phyloP scores from a whole-genome alignment of 2,329 filamentous ascomycete genomes.

The Graphilbum fragrans region DNA sequence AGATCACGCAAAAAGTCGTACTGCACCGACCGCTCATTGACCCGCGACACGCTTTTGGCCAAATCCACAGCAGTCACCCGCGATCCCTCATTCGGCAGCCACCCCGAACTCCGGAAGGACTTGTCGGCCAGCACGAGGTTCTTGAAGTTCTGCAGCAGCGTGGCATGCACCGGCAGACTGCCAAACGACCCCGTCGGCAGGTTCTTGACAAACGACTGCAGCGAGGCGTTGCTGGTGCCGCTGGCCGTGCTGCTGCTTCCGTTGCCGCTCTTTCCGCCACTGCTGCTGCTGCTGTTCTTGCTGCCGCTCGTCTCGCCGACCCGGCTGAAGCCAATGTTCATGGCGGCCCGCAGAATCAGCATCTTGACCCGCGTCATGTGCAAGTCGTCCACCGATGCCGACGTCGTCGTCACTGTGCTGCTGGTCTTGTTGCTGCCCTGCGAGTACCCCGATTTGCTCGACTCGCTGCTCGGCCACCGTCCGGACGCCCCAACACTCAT shows the following conservation, averaged over 20 bases:
- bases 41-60: constrained; percentile 65
- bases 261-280: not conserved
- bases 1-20: constrained; percentile 74
- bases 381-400: constrained; percentile 56
- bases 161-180: constrained; percentile 53
- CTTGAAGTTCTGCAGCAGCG: constrained; percentile 68
- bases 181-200: constrained; percentile 73
- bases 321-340: constrained; percentile 70
- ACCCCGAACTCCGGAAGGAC: constrained; percentile 42
- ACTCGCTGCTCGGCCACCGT: constrained; percentile 73
- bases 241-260: not conserved
- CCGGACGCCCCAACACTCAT: not conserved
- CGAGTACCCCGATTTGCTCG: constrained; percentile 68
- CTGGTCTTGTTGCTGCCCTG: constrained; percentile 54
- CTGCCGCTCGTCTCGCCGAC: too few relatives aligned
- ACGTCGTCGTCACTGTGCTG: constrained; percentile 63
- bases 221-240: constrained; percentile 27
- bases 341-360: constrained; percentile 72
- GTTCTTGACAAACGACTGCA: constrained; percentile 66
- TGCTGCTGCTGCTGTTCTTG: not conserved
- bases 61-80: constrained; percentile 61
- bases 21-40: constrained; percentile 56
- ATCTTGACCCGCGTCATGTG: constrained; percentile 69
- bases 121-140: constrained; percentile 65
- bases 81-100: constrained; percentile 44